A percentile compares a stretch with the other conserved stretches of the same genome.
phyloP scores from a whole-genome alignment of 2,329 filamentous ascomycete genomes.

The Nemania sp. region DNA sequence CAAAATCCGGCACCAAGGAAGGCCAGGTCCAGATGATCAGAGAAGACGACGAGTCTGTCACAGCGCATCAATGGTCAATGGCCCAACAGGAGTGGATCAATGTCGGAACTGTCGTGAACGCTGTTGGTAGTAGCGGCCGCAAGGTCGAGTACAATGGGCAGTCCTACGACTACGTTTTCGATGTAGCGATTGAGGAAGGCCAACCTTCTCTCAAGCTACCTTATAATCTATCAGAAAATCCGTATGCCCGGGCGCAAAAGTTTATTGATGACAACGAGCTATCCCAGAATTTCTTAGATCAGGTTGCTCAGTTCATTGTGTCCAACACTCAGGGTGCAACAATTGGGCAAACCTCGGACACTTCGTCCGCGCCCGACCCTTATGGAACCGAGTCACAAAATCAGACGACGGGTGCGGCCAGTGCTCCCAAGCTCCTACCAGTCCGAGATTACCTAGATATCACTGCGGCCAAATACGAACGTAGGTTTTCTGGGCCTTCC shows the following conservation, averaged over 20 bases:
- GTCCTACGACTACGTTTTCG: constrained; percentile 95
- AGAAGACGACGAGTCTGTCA: constrained; percentile 78
- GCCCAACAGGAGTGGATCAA: constrained; percentile 77
- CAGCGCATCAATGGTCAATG: constrained; percentile 85
- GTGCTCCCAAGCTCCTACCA: constrained; percentile 64
- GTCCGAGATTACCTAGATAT: constrained; percentile 81
- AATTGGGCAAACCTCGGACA: constrained; percentile 65
- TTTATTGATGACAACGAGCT: constrained; percentile 90
- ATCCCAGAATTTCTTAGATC: constrained; percentile 84
- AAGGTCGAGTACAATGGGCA: constrained; percentile 80
- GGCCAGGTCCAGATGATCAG: constrained; percentile 93
- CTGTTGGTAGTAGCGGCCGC: constrained; percentile 79
- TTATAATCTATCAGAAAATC: constrained; percentile 89
- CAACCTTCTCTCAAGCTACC: constrained; percentile 92
- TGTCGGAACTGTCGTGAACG: constrained; percentile 92
- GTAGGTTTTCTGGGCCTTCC: constrained; percentile 40
- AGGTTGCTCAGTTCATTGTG: constrained; percentile 90
- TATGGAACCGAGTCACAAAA: constrained; percentile 81
- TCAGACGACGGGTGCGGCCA: constrained; percentile 67
- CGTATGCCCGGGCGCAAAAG: constrained; percentile 87
- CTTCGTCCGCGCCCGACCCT: constrained; percentile 65
- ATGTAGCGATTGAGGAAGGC: constrained; percentile 94
- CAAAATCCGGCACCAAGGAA: constrained; percentile 88
- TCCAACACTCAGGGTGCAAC: constrained; percentile 87
- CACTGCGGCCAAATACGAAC: constrained; percentile 70